Evolutionary conservation across 441 rosid species (phyloP).

Genomic region (Flueggea neowawraea): DNA sequence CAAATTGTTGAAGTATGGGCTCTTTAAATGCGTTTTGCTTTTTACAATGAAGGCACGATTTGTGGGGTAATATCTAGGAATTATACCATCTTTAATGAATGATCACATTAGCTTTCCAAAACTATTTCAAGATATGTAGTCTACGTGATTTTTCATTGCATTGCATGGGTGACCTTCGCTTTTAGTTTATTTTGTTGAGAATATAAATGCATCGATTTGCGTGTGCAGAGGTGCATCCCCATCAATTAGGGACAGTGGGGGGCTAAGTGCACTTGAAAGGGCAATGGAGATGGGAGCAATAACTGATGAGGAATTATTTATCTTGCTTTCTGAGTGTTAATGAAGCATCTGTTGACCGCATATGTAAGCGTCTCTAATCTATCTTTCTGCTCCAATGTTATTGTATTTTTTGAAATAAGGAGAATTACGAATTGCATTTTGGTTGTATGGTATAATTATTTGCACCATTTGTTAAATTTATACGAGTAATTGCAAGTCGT

Average conservation of each 20-base stretch:
- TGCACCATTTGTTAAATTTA: too few species aligned
- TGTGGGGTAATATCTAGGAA: too few species aligned
- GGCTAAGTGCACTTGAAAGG: conserved; percentile 72
- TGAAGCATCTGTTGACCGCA: conserved; percentile 6
- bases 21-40: too few species aligned
- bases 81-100: background rate
- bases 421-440: background rate
- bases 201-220: too few species aligned
- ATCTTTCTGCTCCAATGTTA: background rate
- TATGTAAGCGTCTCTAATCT: background rate
- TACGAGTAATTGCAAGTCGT: too few species aligned
- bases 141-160: too few species aligned
- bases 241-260: conserved; percentile 66
- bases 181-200: background rate
- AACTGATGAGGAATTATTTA: conserved; percentile 76
- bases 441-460: too few species aligned
- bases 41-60: too few species aligned
- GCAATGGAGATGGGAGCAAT: conserved; percentile 96
- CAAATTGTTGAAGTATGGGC: too few species aligned
- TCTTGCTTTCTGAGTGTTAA: conserved; percentile 59
- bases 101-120: too few species aligned
- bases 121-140: too few species aligned
- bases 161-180: too few species aligned
- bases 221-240: conserved; percentile 73
- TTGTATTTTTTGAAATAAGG: background rate